Conservation (phyloP, 2,329 filamentous ascomycete genomes). For the Metarhizium brunneum region DNA sequence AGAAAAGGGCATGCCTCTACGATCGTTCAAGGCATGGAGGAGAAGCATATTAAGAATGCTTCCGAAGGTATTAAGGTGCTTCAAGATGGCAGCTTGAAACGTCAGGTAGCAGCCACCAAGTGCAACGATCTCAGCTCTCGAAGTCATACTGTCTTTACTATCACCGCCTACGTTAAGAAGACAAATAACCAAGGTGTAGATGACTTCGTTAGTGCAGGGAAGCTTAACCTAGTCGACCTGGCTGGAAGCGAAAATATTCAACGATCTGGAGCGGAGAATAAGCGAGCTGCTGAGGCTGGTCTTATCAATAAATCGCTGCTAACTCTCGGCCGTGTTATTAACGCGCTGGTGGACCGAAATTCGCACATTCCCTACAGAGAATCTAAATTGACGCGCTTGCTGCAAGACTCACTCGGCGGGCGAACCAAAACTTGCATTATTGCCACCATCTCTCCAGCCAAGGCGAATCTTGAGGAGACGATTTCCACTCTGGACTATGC, state of each 20-base stretch:
- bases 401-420: slow-evolving; percentile 94
- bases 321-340: slow-evolving; percentile 92
- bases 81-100: slow-evolving; percentile 80
- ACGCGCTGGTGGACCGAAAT: slow-evolving; percentile 84
- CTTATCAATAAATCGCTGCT: slow-evolving; percentile 97
- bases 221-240: slow-evolving; percentile 92
- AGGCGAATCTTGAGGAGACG: slow-evolving; percentile 93
- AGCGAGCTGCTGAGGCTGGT: slow-evolving; percentile 88
- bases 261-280: slow-evolving; percentile 94
- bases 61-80: slow-evolving; percentile 80
- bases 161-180: slow-evolving; percentile 83
- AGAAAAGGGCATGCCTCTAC: slow-evolving; percentile 80
- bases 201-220: slow-evolving; percentile 82
- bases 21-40: slow-evolving; percentile 95
- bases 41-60: slow-evolving; percentile 82
- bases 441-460: slow-evolving; percentile 88
- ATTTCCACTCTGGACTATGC: slow-evolving; percentile 98
- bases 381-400: slow-evolving; percentile 86
- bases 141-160: slow-evolving; percentile 95
- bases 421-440: slow-evolving; percentile 98
- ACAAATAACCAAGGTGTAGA: slow-evolving; percentile 74
- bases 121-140: slow-evolving; percentile 97
- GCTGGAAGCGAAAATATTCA: slow-evolving; percentile 98
- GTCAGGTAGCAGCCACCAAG: slow-evolving; percentile 98
- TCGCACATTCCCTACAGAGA: slow-evolving; percentile 87